Evolutionary conservation across 371 early-diverging fungal genomes (phyloP).

Genomic region (Mortierella sp.): DNA sequence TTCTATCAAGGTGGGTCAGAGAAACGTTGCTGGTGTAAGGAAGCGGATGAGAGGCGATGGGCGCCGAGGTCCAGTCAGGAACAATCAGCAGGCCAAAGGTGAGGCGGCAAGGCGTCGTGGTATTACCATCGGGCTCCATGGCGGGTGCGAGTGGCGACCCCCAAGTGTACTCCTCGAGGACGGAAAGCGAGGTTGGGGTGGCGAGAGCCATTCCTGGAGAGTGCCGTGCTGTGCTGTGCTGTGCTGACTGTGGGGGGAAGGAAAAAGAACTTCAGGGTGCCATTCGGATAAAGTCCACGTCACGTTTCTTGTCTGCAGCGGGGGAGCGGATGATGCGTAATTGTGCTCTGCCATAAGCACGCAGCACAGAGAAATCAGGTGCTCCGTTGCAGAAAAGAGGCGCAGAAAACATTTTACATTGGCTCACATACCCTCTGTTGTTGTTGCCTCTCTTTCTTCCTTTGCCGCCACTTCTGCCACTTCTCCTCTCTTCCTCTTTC

Average conservation of each 20-base stretch:
- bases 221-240: background rate
- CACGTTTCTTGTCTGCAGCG: no score
- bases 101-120: background rate
- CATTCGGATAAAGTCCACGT: no score
- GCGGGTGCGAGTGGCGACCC: slow-evolving; percentile 39
- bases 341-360: no score
- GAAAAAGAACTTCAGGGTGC: no score
- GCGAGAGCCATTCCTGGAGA: background rate
- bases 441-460: background rate
- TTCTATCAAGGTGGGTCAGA: slow-evolving; percentile 13
- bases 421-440: no score
- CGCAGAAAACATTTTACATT: no score
- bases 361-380: no score
- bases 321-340: no score
- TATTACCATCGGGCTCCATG: slow-evolving; percentile 48
- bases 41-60: background rate
- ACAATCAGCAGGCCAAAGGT: background rate
- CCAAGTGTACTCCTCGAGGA: slow-evolving; percentile 46
- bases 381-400: no score
- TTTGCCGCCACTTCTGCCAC: slow-evolving; percentile 11
- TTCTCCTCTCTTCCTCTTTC: background rate
- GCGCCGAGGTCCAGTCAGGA: no score
- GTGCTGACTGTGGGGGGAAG: background rate
- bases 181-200: slow-evolving; percentile 36
- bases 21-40: background rate